Conservation (phyloP, 352 stramenopile genomes). For the Globisporangium okanoganense region DNA sequence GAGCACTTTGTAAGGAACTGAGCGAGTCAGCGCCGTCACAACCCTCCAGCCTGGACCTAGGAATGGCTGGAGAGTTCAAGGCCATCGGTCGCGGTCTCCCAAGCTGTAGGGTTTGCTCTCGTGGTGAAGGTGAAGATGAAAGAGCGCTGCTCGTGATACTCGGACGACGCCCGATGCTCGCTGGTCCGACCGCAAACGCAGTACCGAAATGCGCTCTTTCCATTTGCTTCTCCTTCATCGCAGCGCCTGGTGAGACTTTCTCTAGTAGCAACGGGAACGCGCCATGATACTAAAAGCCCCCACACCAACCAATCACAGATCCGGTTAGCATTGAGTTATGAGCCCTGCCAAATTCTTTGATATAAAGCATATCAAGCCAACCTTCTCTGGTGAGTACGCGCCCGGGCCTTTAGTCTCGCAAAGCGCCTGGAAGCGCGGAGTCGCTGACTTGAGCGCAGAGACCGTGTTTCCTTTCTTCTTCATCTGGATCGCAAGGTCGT, state of each 20-base stretch:
- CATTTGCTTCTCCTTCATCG: slow-evolving; percentile 20
- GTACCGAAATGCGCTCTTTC: slow-evolving; percentile 22
- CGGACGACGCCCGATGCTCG: neutral
- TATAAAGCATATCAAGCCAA: slow-evolving; percentile 16
- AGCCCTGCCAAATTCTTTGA: neutral
- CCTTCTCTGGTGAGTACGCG: slow-evolving; percentile 41
- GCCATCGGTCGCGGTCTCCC: neutral
- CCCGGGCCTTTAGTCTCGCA: slow-evolving; percentile 24
- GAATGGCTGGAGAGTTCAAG: neutral
- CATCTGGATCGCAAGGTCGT: slow-evolving; percentile 28
- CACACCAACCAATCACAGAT: neutral
- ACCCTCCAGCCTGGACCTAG: neutral
- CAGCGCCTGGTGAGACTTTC: slow-evolving; percentile 25
- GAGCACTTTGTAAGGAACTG: slow-evolving; percentile 19
- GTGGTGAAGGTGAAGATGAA: neutral
- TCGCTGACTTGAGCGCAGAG: slow-evolving; percentile 36
- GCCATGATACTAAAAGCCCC: slow-evolving; percentile 43
- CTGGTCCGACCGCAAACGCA: slow-evolving; percentile 26
- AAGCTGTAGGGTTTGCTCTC: neutral
- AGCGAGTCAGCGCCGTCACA: slow-evolving; percentile 1
- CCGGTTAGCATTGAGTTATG: neutral
- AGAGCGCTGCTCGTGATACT: neutral
- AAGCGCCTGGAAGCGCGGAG: slow-evolving; percentile 31
- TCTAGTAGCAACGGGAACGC: slow-evolving; percentile 44
- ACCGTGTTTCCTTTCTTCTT: slow-evolving; percentile 35